Percentiles rank a stretch among this genome's conserved stretches.
phyloP scores from a whole-genome alignment of 768 basidiomycete species.

The Amanita pallidorosea region DNA sequence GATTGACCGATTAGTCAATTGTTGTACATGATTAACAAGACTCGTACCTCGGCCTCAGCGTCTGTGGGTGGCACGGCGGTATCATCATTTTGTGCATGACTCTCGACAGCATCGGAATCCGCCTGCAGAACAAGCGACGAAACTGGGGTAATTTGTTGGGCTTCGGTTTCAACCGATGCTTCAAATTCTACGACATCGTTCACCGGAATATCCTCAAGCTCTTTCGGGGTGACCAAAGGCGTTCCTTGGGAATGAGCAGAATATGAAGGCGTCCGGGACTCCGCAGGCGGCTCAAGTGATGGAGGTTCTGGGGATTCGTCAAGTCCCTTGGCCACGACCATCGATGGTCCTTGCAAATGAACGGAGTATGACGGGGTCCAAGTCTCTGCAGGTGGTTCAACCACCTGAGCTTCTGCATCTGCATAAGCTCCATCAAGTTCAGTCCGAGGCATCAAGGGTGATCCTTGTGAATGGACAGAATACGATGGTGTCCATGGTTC shows the following conservation, averaged over 20 bases:
- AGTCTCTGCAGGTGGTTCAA: constrained; percentile 5
- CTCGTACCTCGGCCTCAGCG: background rate
- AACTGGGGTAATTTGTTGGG: background rate
- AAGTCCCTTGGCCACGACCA: constrained; percentile 8
- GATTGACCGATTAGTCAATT: background rate
- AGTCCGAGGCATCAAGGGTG: background rate
- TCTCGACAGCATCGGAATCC: background rate
- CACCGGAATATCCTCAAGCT: constrained; percentile 1
- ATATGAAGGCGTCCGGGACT: constrained; percentile 16
- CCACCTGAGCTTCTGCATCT: background rate
- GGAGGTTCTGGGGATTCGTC: background rate
- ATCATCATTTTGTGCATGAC: background rate
- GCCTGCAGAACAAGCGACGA: background rate
- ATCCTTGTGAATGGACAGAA: constrained; percentile 14
- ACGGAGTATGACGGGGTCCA: constrained; percentile 16
- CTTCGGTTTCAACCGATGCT: background rate
- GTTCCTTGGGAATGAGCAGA: constrained; percentile 13
- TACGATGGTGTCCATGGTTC: constrained; percentile 16
- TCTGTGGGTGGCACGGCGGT: background rate
- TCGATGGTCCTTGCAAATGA: constrained; percentile 10
- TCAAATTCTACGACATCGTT: background rate
- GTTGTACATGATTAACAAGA: background rate
- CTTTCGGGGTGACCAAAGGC: background rate
- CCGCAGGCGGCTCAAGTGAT: background rate
- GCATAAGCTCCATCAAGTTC: background rate